Base-by-base conservation (phyloP, 805 yeast species). In the Naumovozyma castellii region DNA sequence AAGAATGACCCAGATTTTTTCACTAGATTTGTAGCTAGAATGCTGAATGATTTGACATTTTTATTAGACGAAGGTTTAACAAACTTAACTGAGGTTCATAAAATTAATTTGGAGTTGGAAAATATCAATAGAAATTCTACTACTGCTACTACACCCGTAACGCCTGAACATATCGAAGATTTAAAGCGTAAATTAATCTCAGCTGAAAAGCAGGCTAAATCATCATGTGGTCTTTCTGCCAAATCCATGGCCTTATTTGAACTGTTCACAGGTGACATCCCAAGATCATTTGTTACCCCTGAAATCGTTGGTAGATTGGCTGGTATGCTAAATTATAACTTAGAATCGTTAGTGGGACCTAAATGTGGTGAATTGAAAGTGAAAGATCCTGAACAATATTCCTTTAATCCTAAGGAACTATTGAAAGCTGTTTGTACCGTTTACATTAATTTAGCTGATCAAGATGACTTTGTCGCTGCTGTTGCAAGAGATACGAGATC, bases 221-320 rank as follows among this genome's bases (percentile, higher is more conserved):
- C 94, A 1, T 81, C 82, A 53, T 79, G 88, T 69, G 85, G 84
- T 37, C 67, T 92, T 46, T 78, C 92, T 14, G 83, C 84, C 49
- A 84, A 86, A 61, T 84, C 95, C 0, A 78, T 88, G 62, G 73
- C 72, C 33, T 66, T 92, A 46, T 81, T 92, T 53, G 79, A 76
- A 47, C 64, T 87, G 36, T 92, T 88, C 57, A 86, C 97, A 0
- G 69, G 75, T 43, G 90, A 90, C 46, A 84, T 85, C 8, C 96
- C 97, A 6, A 69, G 67, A 38, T 90, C 95, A 0, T 92, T 92
- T 63, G 76, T 78, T 3, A 81, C 85, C 33, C 77, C 84, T 2
- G 98, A 92, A 62, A 79, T 92, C 53, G 95, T 90, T 32, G 95
- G 87, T 52, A 73, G 98, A 61, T 68, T 92, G 46, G 95, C 98